Conservation (phyloP, 2,329 filamentous ascomycete species). For the Beauveria caledonica region DNA sequence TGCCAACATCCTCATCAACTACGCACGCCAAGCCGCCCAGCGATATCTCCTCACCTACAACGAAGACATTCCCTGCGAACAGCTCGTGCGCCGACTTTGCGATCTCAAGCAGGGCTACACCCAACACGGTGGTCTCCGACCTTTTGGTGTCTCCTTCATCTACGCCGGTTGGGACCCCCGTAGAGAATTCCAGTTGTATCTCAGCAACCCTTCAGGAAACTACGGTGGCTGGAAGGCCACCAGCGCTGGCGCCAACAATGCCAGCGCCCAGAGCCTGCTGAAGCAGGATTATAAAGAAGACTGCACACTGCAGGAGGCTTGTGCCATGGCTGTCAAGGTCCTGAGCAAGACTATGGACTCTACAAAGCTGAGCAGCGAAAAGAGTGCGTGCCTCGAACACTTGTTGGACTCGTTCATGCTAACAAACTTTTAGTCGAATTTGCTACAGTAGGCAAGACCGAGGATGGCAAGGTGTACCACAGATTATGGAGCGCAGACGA, state of each 20-base stretch:
- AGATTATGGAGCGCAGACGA: slow-evolving; percentile 95
- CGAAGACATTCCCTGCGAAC: slow-evolving; percentile 98
- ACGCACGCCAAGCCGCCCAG: slow-evolving; percentile 93
- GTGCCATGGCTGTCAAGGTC: slow-evolving; percentile 95
- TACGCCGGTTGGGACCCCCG: slow-evolving; percentile 97
- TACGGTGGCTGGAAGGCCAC: slow-evolving; percentile 99
- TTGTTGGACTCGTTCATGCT: neutral
- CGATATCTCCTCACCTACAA: slow-evolving; percentile 98
- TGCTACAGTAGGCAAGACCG: slow-evolving; percentile 92
- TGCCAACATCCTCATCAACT: slow-evolving; percentile 99
- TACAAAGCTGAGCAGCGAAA: slow-evolving; percentile 96
- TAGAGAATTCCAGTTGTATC: slow-evolving; percentile 96
- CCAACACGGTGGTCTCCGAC: slow-evolving; percentile 94
- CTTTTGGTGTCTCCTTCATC: slow-evolving; percentile 98
- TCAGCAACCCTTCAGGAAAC: slow-evolving; percentile 97
- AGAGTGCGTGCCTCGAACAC: slow-evolving; percentile 56
- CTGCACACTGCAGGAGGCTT: slow-evolving; percentile 91
- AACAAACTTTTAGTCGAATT: slow-evolving; percentile 68
- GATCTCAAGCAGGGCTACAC: slow-evolving; percentile 99
- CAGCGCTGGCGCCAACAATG: slow-evolving; percentile 95
- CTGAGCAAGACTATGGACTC: slow-evolving; percentile 99
- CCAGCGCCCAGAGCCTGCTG: slow-evolving; percentile 88
- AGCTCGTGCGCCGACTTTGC: slow-evolving; percentile 91
- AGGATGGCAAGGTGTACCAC: slow-evolving; percentile 95
- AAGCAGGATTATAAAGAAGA: slow-evolving; percentile 99